Evolutionary conservation across 2,329 filamentous ascomycete species (phyloP), one percentile per base, ranked within the genome.

Genomic region (Fusarium sp.): DNA sequence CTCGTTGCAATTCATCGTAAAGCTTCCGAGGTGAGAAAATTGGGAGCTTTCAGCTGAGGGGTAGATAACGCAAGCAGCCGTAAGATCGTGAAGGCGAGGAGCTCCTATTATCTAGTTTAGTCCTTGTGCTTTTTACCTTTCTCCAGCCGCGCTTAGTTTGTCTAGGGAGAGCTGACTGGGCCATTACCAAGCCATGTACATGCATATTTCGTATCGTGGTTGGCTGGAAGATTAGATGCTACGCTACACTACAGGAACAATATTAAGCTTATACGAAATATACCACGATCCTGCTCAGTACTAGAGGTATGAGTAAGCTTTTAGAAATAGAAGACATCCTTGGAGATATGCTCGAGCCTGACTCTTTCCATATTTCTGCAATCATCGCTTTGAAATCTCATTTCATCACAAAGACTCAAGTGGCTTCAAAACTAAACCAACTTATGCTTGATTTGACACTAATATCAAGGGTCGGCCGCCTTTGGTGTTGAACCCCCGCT

Each of bases 1-100:
- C 60, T 79, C 77, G 74, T 78, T 76, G 68, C 78, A 80, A 50
- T 80, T 81, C 79, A 81, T 80, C 18, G 18, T 69, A 63, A 48
- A 31, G 40, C 57, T 52, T 18, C 26, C 10, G 10, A 10, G 10
- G 10, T 13, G 28, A 31, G 10, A 4, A 17, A 40, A 33, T 20
- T 33, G n/a, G 3, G 6, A 28, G 22, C 28, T 31, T 31, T 13
- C 10, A 31, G 34, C 43, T 43, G 15, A 24, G 60, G 36, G 26
- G 38, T 24, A 44, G 33, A 46, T 20, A 38, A 15, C 40, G 44
- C 24, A 18, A 44, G 26, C 17, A 49, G 22, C 22, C 22, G 34
- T 18, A 36, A 15, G 24, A 26, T 26, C 33, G 22, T 20, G 61
- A 58, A 49, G 44, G 28, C 52, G 33, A 55, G 36, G 56, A 43